These are phyloP conservation scores for Mortierella sp. DNA, from an alignment of 371 early-diverging fungal species.

Conservation along the genomic window DNA sequence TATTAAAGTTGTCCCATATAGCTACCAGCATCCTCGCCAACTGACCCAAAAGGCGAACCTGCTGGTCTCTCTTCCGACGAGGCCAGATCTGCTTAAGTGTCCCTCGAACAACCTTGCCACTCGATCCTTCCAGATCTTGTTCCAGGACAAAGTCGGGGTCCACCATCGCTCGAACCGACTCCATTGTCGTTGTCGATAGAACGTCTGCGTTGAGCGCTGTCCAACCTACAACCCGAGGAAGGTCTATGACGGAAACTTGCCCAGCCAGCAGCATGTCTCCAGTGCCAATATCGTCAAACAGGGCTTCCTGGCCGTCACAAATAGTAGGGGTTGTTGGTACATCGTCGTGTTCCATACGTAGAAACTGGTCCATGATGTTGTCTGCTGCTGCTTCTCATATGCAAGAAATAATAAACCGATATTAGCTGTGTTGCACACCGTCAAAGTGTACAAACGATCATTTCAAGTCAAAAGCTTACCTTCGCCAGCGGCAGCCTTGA, in stretches of 20 bases:
- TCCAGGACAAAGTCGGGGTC: slow-evolving; percentile 26
- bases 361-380: not conserved
- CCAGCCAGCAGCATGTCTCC: not conserved
- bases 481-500: not conserved
- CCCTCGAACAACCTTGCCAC: not conserved
- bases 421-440: not conserved
- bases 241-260: slow-evolving; percentile 9
- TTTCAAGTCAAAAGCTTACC: not conserved
- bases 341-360: not conserved
- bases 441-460: not conserved
- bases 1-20: slow-evolving; percentile 36
- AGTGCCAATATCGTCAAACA: not conserved
- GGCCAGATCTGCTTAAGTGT: slow-evolving; percentile 22
- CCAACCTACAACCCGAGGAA: slow-evolving; percentile 19
- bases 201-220: not conserved
- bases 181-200: not conserved
- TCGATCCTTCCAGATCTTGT: not conserved
- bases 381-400: not conserved
- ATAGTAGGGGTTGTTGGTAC: not conserved
- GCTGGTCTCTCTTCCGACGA: slow-evolving; percentile 3
- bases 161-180: not conserved
- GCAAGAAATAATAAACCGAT: too few relatives aligned
- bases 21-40: slow-evolving; percentile 12
- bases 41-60: not conserved
- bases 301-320: not conserved